A percentile compares a stretch with the other conserved stretches of the same genome.
These are phyloP conservation scores for Punica granatum DNA, from an alignment of 345 rosid genomes.

Conservation along the genomic window DNA sequence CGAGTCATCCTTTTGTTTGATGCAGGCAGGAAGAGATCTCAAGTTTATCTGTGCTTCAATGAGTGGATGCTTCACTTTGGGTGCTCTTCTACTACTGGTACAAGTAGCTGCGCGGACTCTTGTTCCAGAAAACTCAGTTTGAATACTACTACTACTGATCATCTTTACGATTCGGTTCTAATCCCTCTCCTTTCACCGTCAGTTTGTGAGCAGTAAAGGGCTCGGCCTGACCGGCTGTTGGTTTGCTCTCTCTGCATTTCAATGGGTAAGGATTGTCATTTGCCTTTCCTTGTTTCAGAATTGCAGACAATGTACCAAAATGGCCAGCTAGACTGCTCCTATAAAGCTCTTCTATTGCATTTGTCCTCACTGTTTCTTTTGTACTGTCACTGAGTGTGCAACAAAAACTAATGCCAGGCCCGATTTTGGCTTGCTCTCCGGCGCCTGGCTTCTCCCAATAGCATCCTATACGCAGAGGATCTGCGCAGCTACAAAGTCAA, in stretches of 20 bases:
- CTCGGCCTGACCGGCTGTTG: conserved; percentile 47
- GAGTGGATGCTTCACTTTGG: conserved; percentile 58
- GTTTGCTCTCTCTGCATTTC: conserved; percentile 40
- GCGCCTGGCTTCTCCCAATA: conserved; percentile 40
- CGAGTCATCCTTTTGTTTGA: neutral
- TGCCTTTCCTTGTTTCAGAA: no score
- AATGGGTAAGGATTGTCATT: conserved; percentile 47
- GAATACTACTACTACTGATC: neutral
- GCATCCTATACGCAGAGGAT: conserved; percentile 35
- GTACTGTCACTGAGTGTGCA: neutral
- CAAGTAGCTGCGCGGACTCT: no score
- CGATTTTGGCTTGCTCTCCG: conserved; percentile 32
- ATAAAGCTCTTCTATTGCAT: no score
- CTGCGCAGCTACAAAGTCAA: conserved; percentile 15
- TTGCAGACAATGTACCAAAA: no score
- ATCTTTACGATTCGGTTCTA: neutral
- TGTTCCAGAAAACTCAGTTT: neutral
- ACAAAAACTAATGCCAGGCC: conserved; percentile 23
- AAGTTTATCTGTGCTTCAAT: conserved; percentile 59
- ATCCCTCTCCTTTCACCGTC: conserved; percentile 2
- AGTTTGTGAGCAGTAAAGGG: conserved; percentile 36
- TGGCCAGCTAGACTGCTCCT: no score
- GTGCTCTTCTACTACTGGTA: conserved; percentile 54
- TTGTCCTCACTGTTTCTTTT: no score
- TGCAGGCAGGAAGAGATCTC: conserved; percentile 85